These are phyloP conservation scores for Epichloe coenophiala DNA, from an alignment of 2,329 filamentous ascomycete genomes.

Conservation along the genomic window DNA sequence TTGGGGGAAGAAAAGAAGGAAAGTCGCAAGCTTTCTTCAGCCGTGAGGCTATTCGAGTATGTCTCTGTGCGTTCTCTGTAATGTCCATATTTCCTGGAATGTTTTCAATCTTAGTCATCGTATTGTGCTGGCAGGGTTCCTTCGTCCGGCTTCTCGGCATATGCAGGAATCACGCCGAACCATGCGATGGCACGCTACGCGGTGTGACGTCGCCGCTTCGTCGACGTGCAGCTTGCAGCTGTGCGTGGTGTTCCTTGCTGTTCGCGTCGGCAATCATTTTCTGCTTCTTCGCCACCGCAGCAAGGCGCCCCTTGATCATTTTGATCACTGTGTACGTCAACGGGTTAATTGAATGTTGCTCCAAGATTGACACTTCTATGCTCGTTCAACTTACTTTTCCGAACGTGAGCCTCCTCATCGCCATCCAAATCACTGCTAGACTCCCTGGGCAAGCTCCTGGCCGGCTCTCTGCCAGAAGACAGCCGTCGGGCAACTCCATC, in stretches of 20 bases:
- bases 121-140: background rate
- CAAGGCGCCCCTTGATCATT: constrained; percentile 46
- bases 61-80: background rate
- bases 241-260: constrained; percentile 30
- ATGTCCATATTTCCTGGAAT: background rate
- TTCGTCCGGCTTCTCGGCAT: background rate
- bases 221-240: constrained; percentile 29
- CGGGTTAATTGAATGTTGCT: constrained; percentile 11
- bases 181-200: constrained; percentile 37
- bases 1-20: background rate
- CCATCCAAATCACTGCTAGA: constrained; percentile 38
- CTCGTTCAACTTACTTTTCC: constrained; percentile 47
- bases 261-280: constrained; percentile 46
- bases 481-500: constrained; percentile 26
- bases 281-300: constrained; percentile 45
- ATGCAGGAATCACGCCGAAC: constrained; percentile 20
- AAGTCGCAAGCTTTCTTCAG: background rate
- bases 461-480: constrained; percentile 26
- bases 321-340: constrained; percentile 35
- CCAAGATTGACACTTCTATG: background rate
- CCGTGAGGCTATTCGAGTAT: constrained; percentile 2
- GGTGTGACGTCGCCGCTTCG: constrained; percentile 44
- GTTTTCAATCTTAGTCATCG: background rate
- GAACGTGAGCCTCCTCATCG: constrained; percentile 60
- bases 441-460: constrained; percentile 22